Evolutionary conservation across 768 basidiomycete species (phyloP).

Genomic region (Kwoniella heveanensis): DNA sequence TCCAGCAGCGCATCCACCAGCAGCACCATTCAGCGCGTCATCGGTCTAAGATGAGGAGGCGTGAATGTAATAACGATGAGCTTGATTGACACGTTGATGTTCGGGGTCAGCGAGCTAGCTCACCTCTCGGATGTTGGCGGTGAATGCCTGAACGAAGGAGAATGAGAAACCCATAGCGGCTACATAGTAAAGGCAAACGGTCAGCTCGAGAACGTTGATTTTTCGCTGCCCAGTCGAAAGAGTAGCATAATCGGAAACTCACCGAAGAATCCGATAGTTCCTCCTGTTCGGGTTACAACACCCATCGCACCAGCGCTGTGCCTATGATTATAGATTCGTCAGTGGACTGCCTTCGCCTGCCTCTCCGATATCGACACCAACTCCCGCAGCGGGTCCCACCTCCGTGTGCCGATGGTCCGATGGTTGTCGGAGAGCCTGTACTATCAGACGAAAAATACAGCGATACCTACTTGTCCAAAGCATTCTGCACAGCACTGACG

Average conservation of each 20-base stretch:
- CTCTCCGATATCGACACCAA: too few species aligned
- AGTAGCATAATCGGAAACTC: slow-evolving; percentile 46
- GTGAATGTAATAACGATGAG: too few species aligned
- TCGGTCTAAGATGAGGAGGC: too few species aligned
- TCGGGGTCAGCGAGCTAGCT: slow-evolving; percentile 52
- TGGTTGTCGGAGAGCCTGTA: too few species aligned
- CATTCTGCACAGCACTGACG: slow-evolving; percentile 70
- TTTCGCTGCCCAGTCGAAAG: neutral
- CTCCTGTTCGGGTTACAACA: slow-evolving; percentile 80
- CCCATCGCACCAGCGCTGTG: slow-evolving; percentile 81
- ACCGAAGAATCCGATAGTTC: slow-evolving; percentile 92
- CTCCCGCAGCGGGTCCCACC: too few species aligned
- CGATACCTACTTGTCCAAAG: slow-evolving; percentile 62
- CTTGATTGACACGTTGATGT: too few species aligned
- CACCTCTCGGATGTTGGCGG: slow-evolving; percentile 74
- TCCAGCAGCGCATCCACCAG: slow-evolving; percentile 89
- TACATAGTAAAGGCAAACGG: too few species aligned
- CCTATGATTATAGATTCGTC: too few species aligned
- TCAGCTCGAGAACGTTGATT: slow-evolving; percentile 3
- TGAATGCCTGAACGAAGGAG: slow-evolving; percentile 74
- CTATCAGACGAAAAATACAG: neutral
- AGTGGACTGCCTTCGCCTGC: too few species aligned
- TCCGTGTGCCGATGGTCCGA: too few species aligned
- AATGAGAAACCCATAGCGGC: slow-evolving; percentile 88
- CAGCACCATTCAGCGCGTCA: slow-evolving; percentile 79